phyloP scores from a whole-genome alignment of 495 filamentous ascomycete species.

The Neurospora cerealis region DNA sequence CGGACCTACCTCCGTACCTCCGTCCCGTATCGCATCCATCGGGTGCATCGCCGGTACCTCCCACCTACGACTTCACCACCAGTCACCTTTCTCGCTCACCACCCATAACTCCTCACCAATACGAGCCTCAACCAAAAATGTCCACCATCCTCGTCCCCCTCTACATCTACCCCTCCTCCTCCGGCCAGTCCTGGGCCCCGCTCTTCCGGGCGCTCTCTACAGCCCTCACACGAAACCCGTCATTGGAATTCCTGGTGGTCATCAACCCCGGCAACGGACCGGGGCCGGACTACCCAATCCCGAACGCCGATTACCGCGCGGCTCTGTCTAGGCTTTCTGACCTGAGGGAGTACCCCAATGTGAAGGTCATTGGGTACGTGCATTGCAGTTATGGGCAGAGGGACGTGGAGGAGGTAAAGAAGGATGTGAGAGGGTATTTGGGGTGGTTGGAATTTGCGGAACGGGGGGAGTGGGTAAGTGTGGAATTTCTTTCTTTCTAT shows the following conservation, averaged over 20 bases:
- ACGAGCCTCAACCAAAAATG: background rate
- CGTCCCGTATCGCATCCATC: background rate
- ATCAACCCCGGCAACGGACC: constrained; percentile 49
- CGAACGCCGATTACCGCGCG: constrained; percentile 42
- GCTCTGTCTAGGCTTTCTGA: constrained; percentile 36
- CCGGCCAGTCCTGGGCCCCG: constrained; percentile 41
- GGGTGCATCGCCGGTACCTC: background rate
- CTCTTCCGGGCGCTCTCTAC: constrained; percentile 22
- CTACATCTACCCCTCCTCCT: constrained; percentile 40
- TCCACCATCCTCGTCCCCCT: constrained; percentile 38
- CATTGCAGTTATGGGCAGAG: constrained; percentile 40
- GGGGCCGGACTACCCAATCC: constrained; percentile 27
- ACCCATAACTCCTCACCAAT: background rate
- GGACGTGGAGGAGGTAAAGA: constrained; percentile 26
- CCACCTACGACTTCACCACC: background rate
- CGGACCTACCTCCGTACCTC: background rate
- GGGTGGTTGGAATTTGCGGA: background rate
- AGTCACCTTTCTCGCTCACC: background rate
- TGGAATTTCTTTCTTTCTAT: background rate
- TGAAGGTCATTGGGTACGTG: constrained; percentile 46
- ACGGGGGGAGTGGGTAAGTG: background rate
- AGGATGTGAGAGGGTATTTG: constrained; percentile 17
- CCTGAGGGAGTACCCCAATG: constrained; percentile 26
- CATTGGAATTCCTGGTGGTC: constrained; percentile 41
- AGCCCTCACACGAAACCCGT: constrained; percentile 28